Base-by-base conservation (phyloP, 2,329 filamentous ascomycete genomes). In the Trichoderma sp. region DNA sequence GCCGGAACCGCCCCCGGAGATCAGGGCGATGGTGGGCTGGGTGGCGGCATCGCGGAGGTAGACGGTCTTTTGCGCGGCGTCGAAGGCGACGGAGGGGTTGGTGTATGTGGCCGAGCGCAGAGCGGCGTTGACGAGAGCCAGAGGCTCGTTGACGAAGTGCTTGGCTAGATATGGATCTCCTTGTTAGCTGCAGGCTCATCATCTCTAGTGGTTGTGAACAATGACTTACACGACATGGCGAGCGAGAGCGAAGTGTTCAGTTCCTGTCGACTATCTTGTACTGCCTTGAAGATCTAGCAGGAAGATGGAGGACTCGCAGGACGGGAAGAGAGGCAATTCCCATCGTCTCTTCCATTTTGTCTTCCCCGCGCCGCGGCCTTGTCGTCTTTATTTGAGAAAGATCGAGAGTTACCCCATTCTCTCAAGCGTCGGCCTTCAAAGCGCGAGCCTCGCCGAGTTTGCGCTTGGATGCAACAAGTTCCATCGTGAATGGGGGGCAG, bases 1-100 rank as follows among this genome's bases (percentile, higher is more conserved):
- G 62, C 90, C 90, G 6, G 85, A 87, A 63, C 90, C 90, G 65
- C 89, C 89, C 59, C 90, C 90, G 3, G 69, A 70, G 30, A 73
- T 66, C 63, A 91, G 34, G 15, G 68, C 68, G n/a, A 69, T 62
- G 12, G 68, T 45, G 19, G 67, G 60, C 55, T 66, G 68, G 7
- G 64, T 62, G 24, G 67, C 68, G 9, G 66, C 64, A 66, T 50
- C 65, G 63, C 66, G 63, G 9, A 70, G 69, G 39, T 64, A 72
- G 39, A 74, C 68, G 24, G 70, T 72, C 57, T 74, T 74, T 54
- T 74, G 71, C 17, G 67, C 57, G 5, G 66, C 65, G 41, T 73
- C 72, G 50, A 72, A 66, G 24, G 67, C 64, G 34, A 74, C 68
- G 51, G 72, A 73, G 24, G 72, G 72, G 62, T 74, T 74, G 39